Evolutionary conservation across 2,329 filamentous ascomycete genomes (phyloP).

Genomic region (Xylariales sp.): DNA sequence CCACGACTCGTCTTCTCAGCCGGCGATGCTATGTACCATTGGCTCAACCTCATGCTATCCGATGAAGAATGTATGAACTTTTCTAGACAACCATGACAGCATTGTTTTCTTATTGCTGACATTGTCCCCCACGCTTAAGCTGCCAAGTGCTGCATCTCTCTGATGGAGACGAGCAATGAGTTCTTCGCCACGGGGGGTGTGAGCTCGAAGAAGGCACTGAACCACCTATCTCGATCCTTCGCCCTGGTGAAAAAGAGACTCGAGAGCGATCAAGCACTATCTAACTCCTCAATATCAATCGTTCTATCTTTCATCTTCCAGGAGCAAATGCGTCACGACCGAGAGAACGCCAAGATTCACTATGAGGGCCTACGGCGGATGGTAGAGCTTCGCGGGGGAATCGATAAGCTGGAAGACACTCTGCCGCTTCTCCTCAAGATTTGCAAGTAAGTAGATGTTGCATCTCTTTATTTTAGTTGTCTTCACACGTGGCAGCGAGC

Average conservation of each 20-base stretch:
- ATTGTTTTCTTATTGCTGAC: background rate
- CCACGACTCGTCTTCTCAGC: background rate
- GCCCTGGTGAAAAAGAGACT: background rate
- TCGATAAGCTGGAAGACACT: background rate
- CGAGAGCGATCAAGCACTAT: background rate
- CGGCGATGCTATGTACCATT: background rate
- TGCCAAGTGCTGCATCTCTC: background rate
- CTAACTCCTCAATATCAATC: conserved; percentile 1
- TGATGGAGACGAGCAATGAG: conserved; percentile 3
- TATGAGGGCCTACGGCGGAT: conserved; percentile 2
- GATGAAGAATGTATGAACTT: background rate
- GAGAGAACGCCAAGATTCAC: background rate
- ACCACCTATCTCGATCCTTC: background rate
- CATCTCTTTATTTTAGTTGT: background rate
- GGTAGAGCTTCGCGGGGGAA: conserved; percentile 1
- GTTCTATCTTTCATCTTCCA: background rate
- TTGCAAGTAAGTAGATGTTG: conserved; percentile 2
- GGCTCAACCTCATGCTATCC: background rate
- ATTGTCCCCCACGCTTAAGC: background rate
- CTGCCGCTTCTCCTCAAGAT: background rate
- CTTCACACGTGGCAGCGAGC: background rate
- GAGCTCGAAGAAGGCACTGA: background rate
- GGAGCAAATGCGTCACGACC: conserved; percentile 1
- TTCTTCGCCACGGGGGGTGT: background rate
- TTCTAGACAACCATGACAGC: background rate